Evolutionary conservation across 331 rosid species (phyloP).

Genomic region (Quercus phellos): DNA sequence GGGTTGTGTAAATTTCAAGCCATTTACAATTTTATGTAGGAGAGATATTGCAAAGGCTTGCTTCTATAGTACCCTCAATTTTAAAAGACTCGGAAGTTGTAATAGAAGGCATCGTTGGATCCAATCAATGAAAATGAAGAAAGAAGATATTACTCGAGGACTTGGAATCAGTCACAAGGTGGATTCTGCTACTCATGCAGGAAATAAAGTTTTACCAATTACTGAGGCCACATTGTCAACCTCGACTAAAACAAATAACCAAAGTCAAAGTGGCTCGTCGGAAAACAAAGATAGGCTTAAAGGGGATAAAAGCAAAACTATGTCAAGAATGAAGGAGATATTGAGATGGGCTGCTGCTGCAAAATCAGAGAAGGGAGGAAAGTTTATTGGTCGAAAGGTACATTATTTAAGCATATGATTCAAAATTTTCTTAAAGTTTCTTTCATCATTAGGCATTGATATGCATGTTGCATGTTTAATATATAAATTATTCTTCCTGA

Average conservation of each 20-base stretch:
- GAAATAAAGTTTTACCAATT: constrained; percentile 71
- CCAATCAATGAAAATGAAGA: constrained; percentile 58
- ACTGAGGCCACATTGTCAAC: constrained; percentile 47
- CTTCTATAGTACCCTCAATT: constrained; percentile 40
- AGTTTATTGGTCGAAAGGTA: constrained; percentile 64
- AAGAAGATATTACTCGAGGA: constrained; percentile 41
- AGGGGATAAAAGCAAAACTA: constrained; percentile 46
- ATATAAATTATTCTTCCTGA: no score
- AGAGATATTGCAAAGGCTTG: constrained; percentile 52
- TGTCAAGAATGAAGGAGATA: constrained; percentile 83
- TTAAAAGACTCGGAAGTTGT: constrained; percentile 30
- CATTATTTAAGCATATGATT: background rate
- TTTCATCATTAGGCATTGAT: background rate
- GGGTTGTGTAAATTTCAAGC: constrained; percentile 39
- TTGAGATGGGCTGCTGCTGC: constrained; percentile 80
- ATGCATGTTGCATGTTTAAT: no score
- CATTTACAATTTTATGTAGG: constrained; percentile 34
- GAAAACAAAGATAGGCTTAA: constrained; percentile 37
- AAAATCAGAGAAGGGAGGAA: constrained; percentile 68
- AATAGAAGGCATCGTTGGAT: constrained; percentile 26
- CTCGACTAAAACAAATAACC: constrained; percentile 23
- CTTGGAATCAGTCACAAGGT: constrained; percentile 32
- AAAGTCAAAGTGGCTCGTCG: constrained; percentile 27
- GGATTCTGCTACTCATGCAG: constrained; percentile 42
- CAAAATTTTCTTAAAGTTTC: background rate